A percentile compares a stretch with the other conserved stretches of the same genome.
phyloP scores from a whole-genome alignment of 176 grass and related monocot species.

The sorghum (Sorghum bicolor) region Sorghum_bicolor_NCBIv3 NC_012873.2:51536001-51536500 shows the following conservation, averaged over 20 bases:
- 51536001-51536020: background rate
- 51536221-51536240: constrained; percentile 9
- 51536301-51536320: background rate
- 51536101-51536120: background rate
- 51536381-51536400: background rate
- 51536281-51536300: background rate
- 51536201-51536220: background rate
- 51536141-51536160: background rate
- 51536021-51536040: background rate
- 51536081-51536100: background rate
- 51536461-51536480: background rate
- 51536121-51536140: background rate
- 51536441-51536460: background rate
- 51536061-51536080: background rate
- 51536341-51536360: constrained; percentile 14
- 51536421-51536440: background rate
- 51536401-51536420: constrained; percentile 1
- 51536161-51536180: background rate
- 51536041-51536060: background rate
- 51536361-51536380: constrained; percentile 1
- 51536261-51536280: background rate
- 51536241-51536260: background rate
- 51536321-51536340: background rate
- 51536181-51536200: background rate
- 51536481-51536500: background rate